Conservation (phyloP, 2,329 filamentous ascomycete genomes). For the Xylaria sp. region DNA sequence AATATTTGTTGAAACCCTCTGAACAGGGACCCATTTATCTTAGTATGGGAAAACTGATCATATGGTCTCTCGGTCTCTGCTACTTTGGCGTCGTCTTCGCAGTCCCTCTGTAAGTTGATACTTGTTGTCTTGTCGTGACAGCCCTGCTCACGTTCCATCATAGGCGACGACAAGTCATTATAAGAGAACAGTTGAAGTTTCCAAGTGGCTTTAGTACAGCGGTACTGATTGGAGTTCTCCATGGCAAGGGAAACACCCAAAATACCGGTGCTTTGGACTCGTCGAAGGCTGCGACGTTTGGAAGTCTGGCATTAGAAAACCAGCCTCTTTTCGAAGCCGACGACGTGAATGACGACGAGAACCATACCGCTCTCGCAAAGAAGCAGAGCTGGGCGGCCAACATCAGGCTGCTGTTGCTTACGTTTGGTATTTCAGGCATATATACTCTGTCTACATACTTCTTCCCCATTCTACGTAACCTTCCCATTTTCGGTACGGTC, state of each 20-base stretch:
- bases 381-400: slow-evolving; percentile 59
- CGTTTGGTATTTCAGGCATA: slow-evolving; percentile 68
- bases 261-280: slow-evolving; percentile 44
- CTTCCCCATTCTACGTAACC: slow-evolving; percentile 80
- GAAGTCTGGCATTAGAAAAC: slow-evolving; percentile 50
- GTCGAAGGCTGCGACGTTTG: slow-evolving; percentile 48
- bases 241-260: slow-evolving; percentile 66
- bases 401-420: slow-evolving; percentile 64
- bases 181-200: slow-evolving; percentile 90
- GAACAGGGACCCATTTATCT: slow-evolving; percentile 82
- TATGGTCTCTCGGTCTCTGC: slow-evolving; percentile 93
- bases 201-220: slow-evolving; percentile 96
- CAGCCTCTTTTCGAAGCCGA: slow-evolving; percentile 43
- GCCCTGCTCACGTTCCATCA: slow-evolving; percentile 10
- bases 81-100: slow-evolving; percentile 98
- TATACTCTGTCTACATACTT: slow-evolving; percentile 91
- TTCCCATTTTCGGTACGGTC: slow-evolving; percentile 84
- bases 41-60: slow-evolving; percentile 77
- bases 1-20: slow-evolving; percentile 80
- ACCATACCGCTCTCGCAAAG: slow-evolving; percentile 48
- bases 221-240: slow-evolving; percentile 88
- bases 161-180: slow-evolving; percentile 86
- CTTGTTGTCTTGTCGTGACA: background rate
- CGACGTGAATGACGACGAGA: slow-evolving; percentile 40
- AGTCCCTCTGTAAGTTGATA: slow-evolving; percentile 73